phyloP scores from a whole-genome alignment of 768 basidiomycete genomes.

The Kwoniella dejecticola region DNA sequence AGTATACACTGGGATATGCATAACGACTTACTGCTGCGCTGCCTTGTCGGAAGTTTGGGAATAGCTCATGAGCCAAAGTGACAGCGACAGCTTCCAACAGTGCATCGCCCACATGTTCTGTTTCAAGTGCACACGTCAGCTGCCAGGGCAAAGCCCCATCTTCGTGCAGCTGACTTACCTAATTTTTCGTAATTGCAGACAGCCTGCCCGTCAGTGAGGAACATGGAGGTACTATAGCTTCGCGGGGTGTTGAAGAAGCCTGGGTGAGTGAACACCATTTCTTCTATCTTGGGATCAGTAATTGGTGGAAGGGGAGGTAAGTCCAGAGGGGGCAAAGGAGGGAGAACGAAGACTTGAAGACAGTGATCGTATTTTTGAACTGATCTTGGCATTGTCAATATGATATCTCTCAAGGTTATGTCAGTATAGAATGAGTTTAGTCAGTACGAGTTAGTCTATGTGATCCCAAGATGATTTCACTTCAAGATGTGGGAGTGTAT shows the following conservation, averaged over 20 bases:
- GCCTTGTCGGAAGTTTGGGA: conserved; percentile 20
- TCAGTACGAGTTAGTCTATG: too few relatives aligned
- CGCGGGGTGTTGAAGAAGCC: neutral
- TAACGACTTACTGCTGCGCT: conserved; percentile 14
- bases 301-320: conserved; percentile 27
- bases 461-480: too few relatives aligned
- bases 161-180: neutral
- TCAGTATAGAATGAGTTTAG: conserved; percentile 2
- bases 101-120: conserved; percentile 27
- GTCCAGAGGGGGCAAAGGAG: conserved; percentile 1
- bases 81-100: conserved; percentile 12
- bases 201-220: neutral
- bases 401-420: too few relatives aligned
- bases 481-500: neutral
- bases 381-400: neutral
- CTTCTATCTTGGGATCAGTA: conserved; percentile 1
- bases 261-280: conserved; percentile 26
- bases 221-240: conserved; percentile 11
- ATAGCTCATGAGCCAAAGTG: conserved; percentile 13
- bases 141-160: neutral
- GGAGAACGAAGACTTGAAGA: neutral
- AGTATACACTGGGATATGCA: too few relatives aligned
- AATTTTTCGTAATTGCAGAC: conserved; percentile 22
- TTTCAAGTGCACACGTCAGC: too few relatives aligned
- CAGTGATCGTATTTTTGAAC: neutral